Conservation (phyloP, 257 asterid genomes). For the Marsdenia floribunda region DNA sequence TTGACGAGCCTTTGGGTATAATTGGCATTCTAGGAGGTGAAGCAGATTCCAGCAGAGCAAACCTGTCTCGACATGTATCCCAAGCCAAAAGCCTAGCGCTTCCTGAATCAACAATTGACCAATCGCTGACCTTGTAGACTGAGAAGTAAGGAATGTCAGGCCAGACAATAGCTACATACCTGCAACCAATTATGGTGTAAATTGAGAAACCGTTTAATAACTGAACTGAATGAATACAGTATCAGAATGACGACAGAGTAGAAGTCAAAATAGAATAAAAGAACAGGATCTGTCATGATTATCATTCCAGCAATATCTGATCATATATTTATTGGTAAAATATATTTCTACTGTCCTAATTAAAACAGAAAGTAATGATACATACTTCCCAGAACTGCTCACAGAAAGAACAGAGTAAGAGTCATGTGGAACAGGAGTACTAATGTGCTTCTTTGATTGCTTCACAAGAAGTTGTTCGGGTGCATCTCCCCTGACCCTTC, state of each 20-base stretch:
- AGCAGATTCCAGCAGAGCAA: conserved; percentile 82
- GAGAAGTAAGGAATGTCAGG: conserved; percentile 99
- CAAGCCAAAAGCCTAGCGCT: conserved; percentile 97
- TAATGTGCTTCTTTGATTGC: conserved; percentile 86
- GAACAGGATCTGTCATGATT: not conserved
- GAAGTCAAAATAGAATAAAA: not conserved
- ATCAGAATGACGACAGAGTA: not conserved
- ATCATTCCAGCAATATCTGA: not conserved
- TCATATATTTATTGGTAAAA: not conserved
- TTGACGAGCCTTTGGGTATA: conserved; percentile 87
- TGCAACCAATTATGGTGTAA: conserved; percentile 32
- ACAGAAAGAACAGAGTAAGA: conserved; percentile 91
- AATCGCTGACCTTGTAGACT: conserved; percentile 86
- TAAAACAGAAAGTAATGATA: conserved; percentile 17
- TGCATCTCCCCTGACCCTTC: conserved; percentile 81
- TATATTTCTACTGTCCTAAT: not conserved
- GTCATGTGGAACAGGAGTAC: conserved; percentile 98
- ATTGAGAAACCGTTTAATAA: conserved; percentile 7
- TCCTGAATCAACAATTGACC: conserved; percentile 98
- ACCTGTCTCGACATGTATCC: conserved; percentile 93
- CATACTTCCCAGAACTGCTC: conserved; percentile 99
- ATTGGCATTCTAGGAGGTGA: conserved; percentile 87
- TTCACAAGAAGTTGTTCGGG: conserved; percentile 87
- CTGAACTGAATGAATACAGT: not conserved
- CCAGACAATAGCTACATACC: conserved; percentile 93